Conservation (phyloP, 2,329 filamentous ascomycete genomes). For the Arthrobotrys iridis region DNA sequence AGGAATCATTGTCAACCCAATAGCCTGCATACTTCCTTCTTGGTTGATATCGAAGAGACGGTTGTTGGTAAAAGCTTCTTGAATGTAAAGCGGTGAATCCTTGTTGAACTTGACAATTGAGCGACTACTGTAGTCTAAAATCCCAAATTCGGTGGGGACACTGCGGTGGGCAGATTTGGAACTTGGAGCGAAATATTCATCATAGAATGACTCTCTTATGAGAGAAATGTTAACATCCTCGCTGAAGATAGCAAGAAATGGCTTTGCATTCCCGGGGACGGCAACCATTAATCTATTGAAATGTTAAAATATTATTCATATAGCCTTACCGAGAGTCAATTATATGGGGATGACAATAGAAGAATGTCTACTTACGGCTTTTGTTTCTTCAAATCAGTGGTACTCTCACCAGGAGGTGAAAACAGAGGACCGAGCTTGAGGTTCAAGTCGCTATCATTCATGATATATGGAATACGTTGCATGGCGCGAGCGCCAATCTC, state of each 20-base stretch:
- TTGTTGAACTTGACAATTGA: conserved; percentile 48
- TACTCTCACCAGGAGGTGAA: not conserved
- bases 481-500: conserved; percentile 32
- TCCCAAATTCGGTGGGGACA: conserved; percentile 36
- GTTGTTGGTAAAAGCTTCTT: conserved; percentile 6
- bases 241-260: conserved; percentile 31
- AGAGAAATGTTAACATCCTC: conserved; percentile 24
- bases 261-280: conserved; percentile 34
- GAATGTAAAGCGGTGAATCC: conserved; percentile 40
- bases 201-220: conserved; percentile 40
- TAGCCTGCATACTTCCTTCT: conserved; percentile 29
- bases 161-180: not conserved
- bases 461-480: conserved; percentile 22
- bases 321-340: not conserved
- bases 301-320: not conserved
- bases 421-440: conserved; percentile 27
- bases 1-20: conserved; percentile 41
- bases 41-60: conserved; percentile 27
- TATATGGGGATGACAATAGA: not conserved
- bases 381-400: not conserved
- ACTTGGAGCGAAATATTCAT: conserved; percentile 33
- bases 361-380: conserved; percentile 25
- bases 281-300: conserved; percentile 19
- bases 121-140: conserved; percentile 23
- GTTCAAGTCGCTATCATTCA: conserved; percentile 28